A percentile compares a stretch with the other conserved stretches of the same genome.
Evolutionary conservation across 305 asterid species (phyloP).

Genomic region (Fraxinus latifolia): DNA sequence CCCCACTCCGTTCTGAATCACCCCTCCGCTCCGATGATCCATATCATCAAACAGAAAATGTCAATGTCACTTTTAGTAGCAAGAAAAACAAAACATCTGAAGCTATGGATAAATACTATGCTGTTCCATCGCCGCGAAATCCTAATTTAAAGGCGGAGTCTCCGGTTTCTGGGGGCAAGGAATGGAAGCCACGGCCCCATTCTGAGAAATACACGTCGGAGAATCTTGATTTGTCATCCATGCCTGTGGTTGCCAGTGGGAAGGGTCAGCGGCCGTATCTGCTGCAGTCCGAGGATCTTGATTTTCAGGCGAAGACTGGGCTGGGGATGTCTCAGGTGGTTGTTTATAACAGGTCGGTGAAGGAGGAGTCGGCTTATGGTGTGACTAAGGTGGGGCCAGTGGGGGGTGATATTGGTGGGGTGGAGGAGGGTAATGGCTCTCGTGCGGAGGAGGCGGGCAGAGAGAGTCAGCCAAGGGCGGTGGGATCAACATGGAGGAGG

Average conservation of each 20-base stretch:
- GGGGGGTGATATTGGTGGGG: constrained; percentile 29
- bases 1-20: constrained; percentile 65
- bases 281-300: constrained; percentile 21
- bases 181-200: constrained; percentile 39
- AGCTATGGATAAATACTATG: constrained; percentile 35
- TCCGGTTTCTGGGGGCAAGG: constrained; percentile 35
- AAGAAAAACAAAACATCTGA: constrained; percentile 40
- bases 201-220: constrained; percentile 31
- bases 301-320: constrained; percentile 13
- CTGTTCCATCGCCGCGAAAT: constrained; percentile 41
- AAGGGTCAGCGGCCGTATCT: constrained; percentile 26
- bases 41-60: constrained; percentile 28
- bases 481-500: constrained; percentile 34
- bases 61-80: not conserved
- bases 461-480: constrained; percentile 39
- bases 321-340: not conserved
- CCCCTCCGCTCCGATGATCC: constrained; percentile 69
- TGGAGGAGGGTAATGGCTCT: constrained; percentile 39
- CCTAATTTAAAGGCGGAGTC: constrained; percentile 35
- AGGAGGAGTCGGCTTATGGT: constrained; percentile 35
- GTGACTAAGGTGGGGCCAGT: constrained; percentile 44
- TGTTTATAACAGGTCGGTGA: constrained; percentile 37
- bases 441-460: constrained; percentile 40
- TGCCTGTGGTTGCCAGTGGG: not conserved
- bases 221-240: constrained; percentile 23